Conservation (phyloP, 1,139 yeast species). For the Eremothecium sinecaudum region DNA sequence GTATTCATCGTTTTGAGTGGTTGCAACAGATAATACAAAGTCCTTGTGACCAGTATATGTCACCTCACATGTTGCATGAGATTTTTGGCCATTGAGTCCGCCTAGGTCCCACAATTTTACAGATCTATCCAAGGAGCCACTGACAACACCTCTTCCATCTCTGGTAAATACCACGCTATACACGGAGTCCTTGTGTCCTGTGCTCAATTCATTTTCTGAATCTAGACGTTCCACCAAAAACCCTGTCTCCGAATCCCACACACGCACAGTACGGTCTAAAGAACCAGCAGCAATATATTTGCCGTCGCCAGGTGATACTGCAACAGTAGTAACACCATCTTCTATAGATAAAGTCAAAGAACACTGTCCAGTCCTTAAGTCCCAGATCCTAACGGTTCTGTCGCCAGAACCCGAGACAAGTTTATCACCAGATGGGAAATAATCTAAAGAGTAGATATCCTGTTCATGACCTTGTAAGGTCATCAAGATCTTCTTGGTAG, state of each 20-base stretch:
- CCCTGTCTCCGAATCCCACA: slow-evolving; percentile 95
- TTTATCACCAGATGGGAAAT: slow-evolving; percentile 90
- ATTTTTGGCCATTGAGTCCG: slow-evolving; percentile 31
- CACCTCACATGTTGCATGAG: slow-evolving; percentile 67
- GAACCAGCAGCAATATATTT: slow-evolving; percentile 93
- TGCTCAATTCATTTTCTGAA: slow-evolving; percentile 75
- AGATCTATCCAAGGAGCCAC: slow-evolving; percentile 92
- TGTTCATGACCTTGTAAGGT: slow-evolving; percentile 93
- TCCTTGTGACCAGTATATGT: slow-evolving; percentile 96
- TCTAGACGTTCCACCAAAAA: slow-evolving; percentile 87
- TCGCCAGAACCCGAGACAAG: slow-evolving; percentile 96
- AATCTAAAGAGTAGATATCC: slow-evolving; percentile 92
- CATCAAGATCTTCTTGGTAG: slow-evolving; percentile 77
- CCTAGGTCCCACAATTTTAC: slow-evolving; percentile 91
- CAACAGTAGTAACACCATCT: slow-evolving; percentile 97
- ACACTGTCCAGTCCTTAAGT: slow-evolving; percentile 83
- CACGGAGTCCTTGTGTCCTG: slow-evolving; percentile 95
- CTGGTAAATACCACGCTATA: slow-evolving; percentile 92
- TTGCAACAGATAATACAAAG: slow-evolving; percentile 87
- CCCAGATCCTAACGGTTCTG: slow-evolving; percentile 95
- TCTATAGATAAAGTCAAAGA: slow-evolving; percentile 83
- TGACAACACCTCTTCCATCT: slow-evolving; percentile 84
- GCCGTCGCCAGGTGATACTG: slow-evolving; percentile 86
- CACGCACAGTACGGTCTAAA: slow-evolving; percentile 88
- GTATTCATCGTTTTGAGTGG: slow-evolving; percentile 89